A percentile compares a stretch with the other conserved stretches of the same genome.
These are phyloP conservation scores for Pneumocystis jirovecii DNA, from an alignment of 1,139 yeast genomes.

Conservation along the genomic window DNA sequence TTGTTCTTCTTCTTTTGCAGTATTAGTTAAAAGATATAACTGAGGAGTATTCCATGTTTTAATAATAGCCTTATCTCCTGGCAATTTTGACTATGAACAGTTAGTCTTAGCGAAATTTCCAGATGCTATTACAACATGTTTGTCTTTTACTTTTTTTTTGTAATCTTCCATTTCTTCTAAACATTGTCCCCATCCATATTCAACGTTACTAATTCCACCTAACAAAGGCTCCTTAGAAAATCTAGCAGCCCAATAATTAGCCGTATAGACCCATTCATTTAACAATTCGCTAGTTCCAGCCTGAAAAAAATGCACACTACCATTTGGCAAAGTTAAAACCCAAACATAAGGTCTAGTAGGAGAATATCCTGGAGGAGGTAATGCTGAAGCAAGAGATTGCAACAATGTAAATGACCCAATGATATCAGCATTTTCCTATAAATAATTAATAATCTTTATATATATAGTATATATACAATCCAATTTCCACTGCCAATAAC, in stretches of 20 bases:
- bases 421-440: constrained; percentile 21
- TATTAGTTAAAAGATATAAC: constrained; percentile 19
- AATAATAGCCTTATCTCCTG: constrained; percentile 20
- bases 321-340: constrained; percentile 26
- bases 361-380: constrained; percentile 13
- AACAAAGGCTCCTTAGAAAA: constrained; percentile 59
- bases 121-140: neutral
- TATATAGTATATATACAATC: constrained; percentile 25
- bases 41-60: constrained; percentile 24
- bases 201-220: constrained; percentile 53
- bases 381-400: constrained; percentile 21
- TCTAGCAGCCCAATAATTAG: constrained; percentile 85
- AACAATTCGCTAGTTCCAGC: constrained; percentile 61
- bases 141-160: neutral
- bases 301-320: constrained; percentile 22
- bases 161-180: constrained; percentile 1
- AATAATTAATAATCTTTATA: neutral
- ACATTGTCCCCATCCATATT: constrained; percentile 60
- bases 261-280: constrained; percentile 53
- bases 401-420: constrained; percentile 22
- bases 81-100: constrained; percentile 5
- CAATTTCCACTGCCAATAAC: constrained; percentile 53
- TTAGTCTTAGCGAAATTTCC: neutral
- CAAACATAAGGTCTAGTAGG: constrained; percentile 18
- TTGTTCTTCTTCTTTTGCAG: constrained; percentile 20